These are phyloP conservation scores for Nannizziopsis arthrosporioides DNA, from an alignment of 2,329 filamentous ascomycete species.

Conservation along the genomic window DNA sequence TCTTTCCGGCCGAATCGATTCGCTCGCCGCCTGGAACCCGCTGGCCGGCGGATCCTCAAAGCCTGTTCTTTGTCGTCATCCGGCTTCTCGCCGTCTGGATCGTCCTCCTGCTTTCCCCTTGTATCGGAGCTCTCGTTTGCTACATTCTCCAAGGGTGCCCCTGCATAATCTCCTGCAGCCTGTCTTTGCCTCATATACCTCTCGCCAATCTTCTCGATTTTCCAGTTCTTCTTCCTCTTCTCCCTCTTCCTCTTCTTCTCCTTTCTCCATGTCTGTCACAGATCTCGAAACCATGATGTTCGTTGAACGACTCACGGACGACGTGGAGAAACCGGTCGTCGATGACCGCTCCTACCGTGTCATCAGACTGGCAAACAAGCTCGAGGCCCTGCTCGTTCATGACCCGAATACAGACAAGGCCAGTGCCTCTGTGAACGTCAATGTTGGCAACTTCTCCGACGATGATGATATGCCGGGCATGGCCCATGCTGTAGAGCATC, in stretches of 20 bases:
- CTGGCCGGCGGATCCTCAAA: slow-evolving; percentile 1
- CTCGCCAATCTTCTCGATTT: not conserved
- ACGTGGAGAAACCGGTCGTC: slow-evolving; percentile 68
- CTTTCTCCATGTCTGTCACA: not conserved
- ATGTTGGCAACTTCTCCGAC: slow-evolving; percentile 92
- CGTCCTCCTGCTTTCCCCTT: not conserved
- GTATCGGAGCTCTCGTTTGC: not conserved
- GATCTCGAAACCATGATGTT: slow-evolving; percentile 21
- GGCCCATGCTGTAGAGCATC: slow-evolving; percentile 90
- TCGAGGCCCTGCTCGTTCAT: slow-evolving; percentile 86
- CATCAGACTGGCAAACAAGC: slow-evolving; percentile 68
- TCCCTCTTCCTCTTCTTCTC: not conserved
- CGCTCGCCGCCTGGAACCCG: not conserved
- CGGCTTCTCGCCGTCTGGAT: not conserved
- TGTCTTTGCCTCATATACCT: slow-evolving; percentile 1
- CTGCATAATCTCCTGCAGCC: not conserved
- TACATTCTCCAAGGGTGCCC: not conserved
- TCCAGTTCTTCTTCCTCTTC: not conserved
- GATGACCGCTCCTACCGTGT: slow-evolving; percentile 84
- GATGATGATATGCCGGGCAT: slow-evolving; percentile 82
- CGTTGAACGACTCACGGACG: slow-evolving; percentile 49
- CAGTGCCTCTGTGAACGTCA: slow-evolving; percentile 86
- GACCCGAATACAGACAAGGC: slow-evolving; percentile 95
- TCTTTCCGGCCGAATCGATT: not conserved
- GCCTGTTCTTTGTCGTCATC: slow-evolving; percentile 6